These are phyloP conservation scores for Alternaria triticina DNA, from an alignment of 2,329 filamentous ascomycete species.

Conservation along the genomic window DNA sequence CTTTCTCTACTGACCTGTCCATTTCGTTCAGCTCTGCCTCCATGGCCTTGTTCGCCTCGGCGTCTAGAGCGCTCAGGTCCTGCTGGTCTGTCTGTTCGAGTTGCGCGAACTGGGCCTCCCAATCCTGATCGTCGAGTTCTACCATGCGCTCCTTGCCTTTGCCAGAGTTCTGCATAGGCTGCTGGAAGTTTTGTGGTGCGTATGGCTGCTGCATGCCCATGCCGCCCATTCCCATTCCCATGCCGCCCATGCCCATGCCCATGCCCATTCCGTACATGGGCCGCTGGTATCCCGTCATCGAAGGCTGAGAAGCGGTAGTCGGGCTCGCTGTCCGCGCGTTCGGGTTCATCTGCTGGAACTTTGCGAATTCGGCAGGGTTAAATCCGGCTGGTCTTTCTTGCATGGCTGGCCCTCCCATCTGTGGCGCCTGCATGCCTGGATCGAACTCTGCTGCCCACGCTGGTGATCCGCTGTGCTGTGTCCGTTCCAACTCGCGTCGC, in stretches of 20 bases:
- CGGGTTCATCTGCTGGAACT: slow-evolving; percentile 73
- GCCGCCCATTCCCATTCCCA: slow-evolving; percentile 54
- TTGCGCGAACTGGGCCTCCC: slow-evolving; percentile 95
- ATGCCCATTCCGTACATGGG: slow-evolving; percentile 56
- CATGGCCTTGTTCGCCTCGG: slow-evolving; percentile 73
- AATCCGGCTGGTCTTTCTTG: slow-evolving; percentile 65
- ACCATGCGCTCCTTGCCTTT: slow-evolving; percentile 86
- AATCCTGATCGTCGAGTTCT: slow-evolving; percentile 89
- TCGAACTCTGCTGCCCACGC: slow-evolving; percentile 71
- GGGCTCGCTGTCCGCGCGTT: slow-evolving; percentile 67
- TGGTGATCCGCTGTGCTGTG: slow-evolving; percentile 60
- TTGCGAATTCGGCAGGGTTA: slow-evolving; percentile 82
- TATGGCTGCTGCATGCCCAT: slow-evolving; percentile 53
- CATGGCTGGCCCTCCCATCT: slow-evolving; percentile 77
- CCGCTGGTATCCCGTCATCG: slow-evolving; percentile 62
- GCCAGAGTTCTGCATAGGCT: slow-evolving; percentile 58
- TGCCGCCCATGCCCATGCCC: slow-evolving; percentile 56
- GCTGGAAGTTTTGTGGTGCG: slow-evolving; percentile 55
- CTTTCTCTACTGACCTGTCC: slow-evolving; percentile 79
- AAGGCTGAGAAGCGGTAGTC: slow-evolving; percentile 49
- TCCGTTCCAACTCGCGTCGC: slow-evolving; percentile 66
- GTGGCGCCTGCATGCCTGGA: slow-evolving; percentile 63
- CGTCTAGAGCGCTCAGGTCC: slow-evolving; percentile 59
- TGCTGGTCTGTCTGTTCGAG: slow-evolving; percentile 72
- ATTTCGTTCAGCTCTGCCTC: slow-evolving; percentile 88